A percentile compares a stretch with the other conserved stretches of the same genome.
Evolutionary conservation across 2,329 filamentous ascomycete genomes (phyloP).

Genomic region (Trichophyton mentagrophytes): DNA sequence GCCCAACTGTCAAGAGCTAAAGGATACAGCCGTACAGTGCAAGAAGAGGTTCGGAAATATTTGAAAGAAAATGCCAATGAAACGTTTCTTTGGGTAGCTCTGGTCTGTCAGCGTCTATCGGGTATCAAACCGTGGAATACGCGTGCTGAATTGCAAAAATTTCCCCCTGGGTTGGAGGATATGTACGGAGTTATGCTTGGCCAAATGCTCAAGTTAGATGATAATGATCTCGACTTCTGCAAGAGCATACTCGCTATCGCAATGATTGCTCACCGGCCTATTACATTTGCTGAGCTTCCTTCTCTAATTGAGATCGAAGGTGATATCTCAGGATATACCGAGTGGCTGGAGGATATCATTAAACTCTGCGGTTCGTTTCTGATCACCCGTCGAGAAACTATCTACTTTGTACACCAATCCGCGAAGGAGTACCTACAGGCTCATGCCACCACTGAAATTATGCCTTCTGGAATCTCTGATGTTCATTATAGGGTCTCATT

Average conservation of each 20-base stretch:
- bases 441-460: background rate
- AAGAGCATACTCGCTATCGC: slow-evolving; percentile 24
- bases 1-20: background rate
- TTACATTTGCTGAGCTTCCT: slow-evolving; percentile 23
- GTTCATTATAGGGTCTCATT: background rate
- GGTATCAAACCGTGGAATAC: background rate
- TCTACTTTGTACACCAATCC: slow-evolving; percentile 21
- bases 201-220: slow-evolving; percentile 19
- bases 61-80: slow-evolving; percentile 15
- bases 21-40: background rate
- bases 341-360: slow-evolving; percentile 11
- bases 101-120: slow-evolving; percentile 22
- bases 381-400: slow-evolving; percentile 10
- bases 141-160: slow-evolving; percentile 10
- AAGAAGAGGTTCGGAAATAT: background rate
- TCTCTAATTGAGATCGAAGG: slow-evolving; percentile 16
- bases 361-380: slow-evolving; percentile 18
- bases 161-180: slow-evolving; percentile 13
- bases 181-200: slow-evolving; percentile 18
- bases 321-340: slow-evolving; percentile 5
- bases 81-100: slow-evolving; percentile 31
- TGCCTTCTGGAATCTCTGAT: background rate
- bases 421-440: slow-evolving; percentile 17
- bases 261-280: slow-evolving; percentile 24
- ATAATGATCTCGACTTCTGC: slow-evolving; percentile 22